Evolutionary conservation across 345 rosid species (phyloP).

Genomic region (Camelina laxa): DNA sequence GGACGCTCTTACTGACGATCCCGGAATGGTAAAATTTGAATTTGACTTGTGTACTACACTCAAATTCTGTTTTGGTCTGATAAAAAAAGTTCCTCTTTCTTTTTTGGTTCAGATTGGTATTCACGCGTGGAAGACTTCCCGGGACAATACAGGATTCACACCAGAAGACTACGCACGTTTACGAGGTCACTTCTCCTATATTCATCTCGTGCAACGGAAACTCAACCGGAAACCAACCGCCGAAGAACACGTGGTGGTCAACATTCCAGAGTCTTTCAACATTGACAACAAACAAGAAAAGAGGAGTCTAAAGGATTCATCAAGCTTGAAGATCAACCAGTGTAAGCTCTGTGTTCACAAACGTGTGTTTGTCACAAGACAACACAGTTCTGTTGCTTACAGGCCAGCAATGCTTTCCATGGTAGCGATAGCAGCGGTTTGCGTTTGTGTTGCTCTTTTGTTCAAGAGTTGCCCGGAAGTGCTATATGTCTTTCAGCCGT

Average conservation of each 20-base stretch:
- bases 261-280: slow-evolving; percentile 12
- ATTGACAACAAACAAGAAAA: slow-evolving; percentile 13
- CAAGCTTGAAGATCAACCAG: background rate
- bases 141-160: slow-evolving; percentile 19
- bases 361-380: background rate
- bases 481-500: slow-evolving; percentile 15
- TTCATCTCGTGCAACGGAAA: slow-evolving; percentile 21
- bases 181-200: slow-evolving; percentile 13
- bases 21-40: slow-evolving; percentile 67
- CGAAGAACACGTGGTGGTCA: background rate
- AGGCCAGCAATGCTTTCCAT: slow-evolving; percentile 18
- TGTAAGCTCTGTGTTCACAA: slow-evolving; percentile 10
- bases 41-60: background rate
- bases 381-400: slow-evolving; percentile 1
- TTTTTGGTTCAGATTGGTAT: slow-evolving; percentile 3
- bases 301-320: background rate
- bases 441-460: slow-evolving; percentile 13
- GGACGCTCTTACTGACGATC: slow-evolving; percentile 85
- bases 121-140: slow-evolving; percentile 1
- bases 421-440: slow-evolving; percentile 17
- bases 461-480: slow-evolving; percentile 27
- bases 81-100: background rate
- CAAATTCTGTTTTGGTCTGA: background rate
- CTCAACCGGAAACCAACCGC: background rate
- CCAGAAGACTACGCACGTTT: slow-evolving; percentile 22